These are phyloP conservation scores for Platanthera guangdongensis DNA, from an alignment of 106 monocot species.

Conservation along the genomic window DNA sequence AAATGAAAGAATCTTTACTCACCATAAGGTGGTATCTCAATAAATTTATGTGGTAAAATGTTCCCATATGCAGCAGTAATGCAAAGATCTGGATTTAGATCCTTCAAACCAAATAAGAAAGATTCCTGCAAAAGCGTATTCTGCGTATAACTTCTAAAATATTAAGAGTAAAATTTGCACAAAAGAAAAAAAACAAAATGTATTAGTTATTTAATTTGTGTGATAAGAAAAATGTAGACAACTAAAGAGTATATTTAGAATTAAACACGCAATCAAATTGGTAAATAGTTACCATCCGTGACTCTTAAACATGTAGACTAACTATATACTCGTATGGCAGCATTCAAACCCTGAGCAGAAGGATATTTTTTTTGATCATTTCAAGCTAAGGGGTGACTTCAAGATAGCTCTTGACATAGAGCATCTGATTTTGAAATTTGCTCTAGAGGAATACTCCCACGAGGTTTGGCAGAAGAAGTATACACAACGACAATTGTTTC, in stretches of 20 bases:
- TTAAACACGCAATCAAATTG: background rate
- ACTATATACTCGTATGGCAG: background rate
- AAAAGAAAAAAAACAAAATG: background rate
- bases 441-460: too few relatives aligned
- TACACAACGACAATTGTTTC: too few relatives aligned
- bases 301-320: background rate
- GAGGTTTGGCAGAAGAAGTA: too few relatives aligned
- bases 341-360: too few relatives aligned
- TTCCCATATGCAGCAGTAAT: slow-evolving; percentile 96
- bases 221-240: background rate
- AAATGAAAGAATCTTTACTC: slow-evolving; percentile 12
- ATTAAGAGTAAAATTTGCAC: background rate
- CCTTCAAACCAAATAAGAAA: slow-evolving; percentile 69
- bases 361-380: too few relatives aligned
- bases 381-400: too few relatives aligned
- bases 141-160: background rate
- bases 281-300: background rate
- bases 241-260: background rate
- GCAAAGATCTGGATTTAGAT: slow-evolving; percentile 72
- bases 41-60: slow-evolving; percentile 79
- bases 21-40: slow-evolving; percentile 81
- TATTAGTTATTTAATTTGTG: background rate
- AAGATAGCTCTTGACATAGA: too few relatives aligned
- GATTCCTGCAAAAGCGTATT: slow-evolving; percentile 33
- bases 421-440: too few relatives aligned